Conservation (phyloP, 2,329 filamentous ascomycete genomes). For the Sarocladium strictum region DNA sequence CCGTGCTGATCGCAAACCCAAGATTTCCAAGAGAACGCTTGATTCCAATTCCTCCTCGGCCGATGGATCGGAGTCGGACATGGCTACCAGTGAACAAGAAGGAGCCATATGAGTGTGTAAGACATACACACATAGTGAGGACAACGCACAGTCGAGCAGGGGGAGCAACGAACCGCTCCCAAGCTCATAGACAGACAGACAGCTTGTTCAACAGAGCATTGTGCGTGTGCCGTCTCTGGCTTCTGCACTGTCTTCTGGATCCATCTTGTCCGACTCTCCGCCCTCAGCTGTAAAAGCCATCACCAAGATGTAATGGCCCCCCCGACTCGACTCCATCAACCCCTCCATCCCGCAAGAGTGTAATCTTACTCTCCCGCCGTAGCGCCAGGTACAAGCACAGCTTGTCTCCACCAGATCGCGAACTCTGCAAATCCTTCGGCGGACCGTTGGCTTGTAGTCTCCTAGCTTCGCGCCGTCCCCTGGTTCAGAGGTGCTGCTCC, state of each 20-base stretch:
- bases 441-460: too few species aligned
- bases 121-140: not conserved
- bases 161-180: not conserved
- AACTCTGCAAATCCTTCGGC: too few species aligned
- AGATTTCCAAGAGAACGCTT: too few species aligned
- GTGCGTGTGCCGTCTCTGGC: not conserved
- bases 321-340: not conserved
- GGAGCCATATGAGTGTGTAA: not conserved
- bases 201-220: not conserved
- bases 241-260: too few species aligned
- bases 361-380: slow-evolving; percentile 6
- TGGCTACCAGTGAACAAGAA: too few species aligned
- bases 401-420: slow-evolving; percentile 8
- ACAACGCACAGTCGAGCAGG: not conserved
- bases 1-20: not conserved
- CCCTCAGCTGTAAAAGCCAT: too few species aligned
- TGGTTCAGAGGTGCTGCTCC: not conserved
- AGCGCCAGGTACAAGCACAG: slow-evolving; percentile 5
- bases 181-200: not conserved
- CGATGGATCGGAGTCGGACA: too few species aligned
- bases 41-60: too few species aligned
- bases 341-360: not conserved
- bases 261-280: too few species aligned
- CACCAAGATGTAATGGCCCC: not conserved
- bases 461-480: not conserved